Evolutionary conservation across 2,329 filamentous ascomycete species (phyloP).

Genomic region (Cladosporium oxysporum): DNA sequence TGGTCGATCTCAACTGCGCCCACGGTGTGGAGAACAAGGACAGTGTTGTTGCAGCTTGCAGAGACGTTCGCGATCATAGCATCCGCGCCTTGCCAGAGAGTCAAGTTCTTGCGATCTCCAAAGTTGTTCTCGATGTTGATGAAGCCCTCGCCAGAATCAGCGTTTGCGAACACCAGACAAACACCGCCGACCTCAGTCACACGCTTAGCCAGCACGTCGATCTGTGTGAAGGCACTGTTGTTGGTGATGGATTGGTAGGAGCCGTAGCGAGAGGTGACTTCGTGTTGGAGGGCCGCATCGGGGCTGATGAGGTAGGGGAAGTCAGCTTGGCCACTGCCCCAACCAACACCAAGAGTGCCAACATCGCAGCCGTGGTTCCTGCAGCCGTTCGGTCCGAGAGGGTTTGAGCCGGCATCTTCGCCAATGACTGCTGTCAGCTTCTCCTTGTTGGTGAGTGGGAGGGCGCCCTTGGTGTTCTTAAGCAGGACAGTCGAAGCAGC

Average conservation of each 20-base stretch:
- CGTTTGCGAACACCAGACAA: constrained; percentile 21
- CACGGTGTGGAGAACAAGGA: constrained; percentile 82
- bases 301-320: constrained; percentile 37
- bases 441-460: constrained; percentile 51
- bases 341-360: constrained; percentile 50
- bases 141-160: constrained; percentile 53
- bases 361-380: constrained; percentile 48
- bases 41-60: constrained; percentile 75
- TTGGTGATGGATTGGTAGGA: constrained; percentile 33
- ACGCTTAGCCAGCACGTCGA: constrained; percentile 34
- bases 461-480: constrained; percentile 51
- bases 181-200: constrained; percentile 51
- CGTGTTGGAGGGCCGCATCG: constrained; percentile 34
- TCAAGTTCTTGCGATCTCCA: constrained; percentile 52
- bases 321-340: constrained; percentile 48
- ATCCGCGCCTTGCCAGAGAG: constrained; percentile 43
- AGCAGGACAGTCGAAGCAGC: constrained; percentile 44
- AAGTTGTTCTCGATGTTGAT: constrained; percentile 46
- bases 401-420: constrained; percentile 50
- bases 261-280: constrained; percentile 27
- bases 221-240: constrained; percentile 30
- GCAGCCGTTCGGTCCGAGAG: constrained; percentile 51
- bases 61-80: constrained; percentile 74
- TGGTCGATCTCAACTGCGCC: constrained; percentile 74
- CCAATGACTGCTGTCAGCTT: constrained; percentile 53